phyloP scores from a whole-genome alignment of 140 eudicot genomes.

The Flaveria floridana region DNA sequence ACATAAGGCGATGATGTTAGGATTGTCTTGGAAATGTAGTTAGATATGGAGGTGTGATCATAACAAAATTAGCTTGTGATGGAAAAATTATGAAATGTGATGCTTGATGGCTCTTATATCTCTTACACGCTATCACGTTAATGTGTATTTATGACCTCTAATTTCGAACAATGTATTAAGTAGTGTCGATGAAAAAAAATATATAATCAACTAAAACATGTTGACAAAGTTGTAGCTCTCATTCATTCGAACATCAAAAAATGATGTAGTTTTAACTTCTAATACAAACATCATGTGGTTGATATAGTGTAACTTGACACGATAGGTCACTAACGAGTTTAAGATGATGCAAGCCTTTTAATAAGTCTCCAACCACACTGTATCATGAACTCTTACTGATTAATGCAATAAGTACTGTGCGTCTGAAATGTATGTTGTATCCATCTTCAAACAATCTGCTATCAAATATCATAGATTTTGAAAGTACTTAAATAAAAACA shows the following conservation, averaged over 20 bases:
- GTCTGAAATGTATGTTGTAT: too few species aligned
- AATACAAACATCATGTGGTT: background rate
- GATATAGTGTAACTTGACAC: too few species aligned
- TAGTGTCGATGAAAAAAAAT: background rate
- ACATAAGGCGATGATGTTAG: background rate
- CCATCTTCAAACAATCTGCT: too few species aligned
- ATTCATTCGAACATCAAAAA: background rate
- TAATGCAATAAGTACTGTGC: too few species aligned
- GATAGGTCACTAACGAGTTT: too few species aligned
- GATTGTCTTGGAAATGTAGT: background rate
- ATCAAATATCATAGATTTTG: too few species aligned
- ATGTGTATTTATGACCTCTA: background rate
- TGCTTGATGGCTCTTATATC: background rate
- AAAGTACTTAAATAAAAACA: too few species aligned
- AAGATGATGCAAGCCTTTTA: too few species aligned
- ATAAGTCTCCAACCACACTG: too few species aligned
- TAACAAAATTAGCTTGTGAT: background rate
- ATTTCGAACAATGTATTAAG: background rate
- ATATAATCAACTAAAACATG: background rate
- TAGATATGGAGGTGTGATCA: background rate
- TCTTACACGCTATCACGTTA: background rate
- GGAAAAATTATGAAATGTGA: background rate
- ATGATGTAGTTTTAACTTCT: background rate
- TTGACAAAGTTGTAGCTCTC: background rate
- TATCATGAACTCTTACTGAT: too few species aligned